These are phyloP conservation scores for Rhexocercosporidium sp. DNA, from an alignment of 2,329 filamentous ascomycete species.

Conservation along the genomic window DNA sequence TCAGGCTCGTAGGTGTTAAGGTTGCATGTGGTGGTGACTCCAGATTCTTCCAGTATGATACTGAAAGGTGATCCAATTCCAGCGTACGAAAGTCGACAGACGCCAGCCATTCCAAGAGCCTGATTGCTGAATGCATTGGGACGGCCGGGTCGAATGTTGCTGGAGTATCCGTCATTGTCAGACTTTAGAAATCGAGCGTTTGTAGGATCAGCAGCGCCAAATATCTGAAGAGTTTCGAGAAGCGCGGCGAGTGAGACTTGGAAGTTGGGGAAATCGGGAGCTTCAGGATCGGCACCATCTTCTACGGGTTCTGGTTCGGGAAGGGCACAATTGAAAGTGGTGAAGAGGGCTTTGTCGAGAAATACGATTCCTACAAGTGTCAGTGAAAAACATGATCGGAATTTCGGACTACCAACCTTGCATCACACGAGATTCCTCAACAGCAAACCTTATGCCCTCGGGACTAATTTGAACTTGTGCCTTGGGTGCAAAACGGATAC, in stretches of 20 bases:
- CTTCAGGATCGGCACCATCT: slow-evolving; percentile 47
- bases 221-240: slow-evolving; percentile 93
- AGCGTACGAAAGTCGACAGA: slow-evolving; percentile 82
- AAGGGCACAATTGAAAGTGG: slow-evolving; percentile 75
- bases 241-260: slow-evolving; percentile 86
- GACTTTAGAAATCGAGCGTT: slow-evolving; percentile 59
- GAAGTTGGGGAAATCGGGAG: slow-evolving; percentile 67
- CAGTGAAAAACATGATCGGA: slow-evolving; percentile 19
- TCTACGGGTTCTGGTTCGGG: slow-evolving; percentile 45
- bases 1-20: slow-evolving; percentile 87
- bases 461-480: slow-evolving; percentile 77
- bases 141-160: slow-evolving; percentile 65
- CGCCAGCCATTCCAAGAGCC: slow-evolving; percentile 80
- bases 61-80: slow-evolving; percentile 78
- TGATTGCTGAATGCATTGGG: slow-evolving; percentile 83
- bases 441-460: slow-evolving; percentile 85
- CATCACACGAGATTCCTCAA: slow-evolving; percentile 88
- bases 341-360: slow-evolving; percentile 87
- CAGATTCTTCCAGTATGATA: slow-evolving; percentile 84
- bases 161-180: slow-evolving; percentile 64
- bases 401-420: slow-evolving; percentile 66
- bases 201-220: slow-evolving; percentile 78
- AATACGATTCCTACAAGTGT: slow-evolving; percentile 70
- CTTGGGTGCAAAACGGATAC: slow-evolving; percentile 61
- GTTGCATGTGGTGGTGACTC: slow-evolving; percentile 87